phyloP scores from a whole-genome alignment of 768 basidiomycete species.

The Pisolithus sp. region DNA sequence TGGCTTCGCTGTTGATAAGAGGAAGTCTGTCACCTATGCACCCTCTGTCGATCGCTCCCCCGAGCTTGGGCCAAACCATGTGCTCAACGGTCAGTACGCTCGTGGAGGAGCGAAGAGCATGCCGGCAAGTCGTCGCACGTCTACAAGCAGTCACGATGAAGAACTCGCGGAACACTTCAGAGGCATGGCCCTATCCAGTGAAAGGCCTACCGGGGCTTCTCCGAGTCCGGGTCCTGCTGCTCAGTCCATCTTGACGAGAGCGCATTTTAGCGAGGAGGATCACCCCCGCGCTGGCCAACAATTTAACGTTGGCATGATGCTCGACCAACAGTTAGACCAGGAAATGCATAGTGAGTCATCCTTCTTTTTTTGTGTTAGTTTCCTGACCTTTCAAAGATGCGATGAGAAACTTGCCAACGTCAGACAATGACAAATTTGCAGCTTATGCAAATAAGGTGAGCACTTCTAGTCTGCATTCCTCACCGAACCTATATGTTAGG shows the following conservation, averaged over 20 bases:
- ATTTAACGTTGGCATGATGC: slow-evolving; percentile 83
- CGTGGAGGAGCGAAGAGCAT: slow-evolving; percentile 85
- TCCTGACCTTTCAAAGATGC: slow-evolving; percentile 50
- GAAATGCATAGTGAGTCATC: slow-evolving; percentile 81
- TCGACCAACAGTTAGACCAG: slow-evolving; percentile 89
- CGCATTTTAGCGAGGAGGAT: slow-evolving; percentile 53
- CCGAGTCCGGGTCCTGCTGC: slow-evolving; percentile 48
- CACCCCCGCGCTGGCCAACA: slow-evolving; percentile 52
- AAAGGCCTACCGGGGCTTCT: slow-evolving; percentile 50
- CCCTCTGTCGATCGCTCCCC: slow-evolving; percentile 71
- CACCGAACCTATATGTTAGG: slow-evolving; percentile 1
- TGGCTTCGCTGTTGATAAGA: slow-evolving; percentile 67
- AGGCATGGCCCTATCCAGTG: slow-evolving; percentile 61
- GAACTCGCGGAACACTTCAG: slow-evolving; percentile 73
- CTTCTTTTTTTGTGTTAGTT: slow-evolving; percentile 2
- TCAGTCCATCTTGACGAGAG: slow-evolving; percentile 48
- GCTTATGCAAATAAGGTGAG: slow-evolving; percentile 61
- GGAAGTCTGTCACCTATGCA: slow-evolving; percentile 83
- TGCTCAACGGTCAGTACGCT: slow-evolving; percentile 48
- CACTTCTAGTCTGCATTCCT: background rate
- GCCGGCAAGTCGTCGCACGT: slow-evolving; percentile 87
- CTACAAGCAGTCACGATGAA: slow-evolving; percentile 82
- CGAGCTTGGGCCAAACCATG: slow-evolving; percentile 45
- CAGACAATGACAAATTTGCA: slow-evolving; percentile 82
- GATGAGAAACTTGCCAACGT: slow-evolving; percentile 81